Percentiles rank a stretch among this genome's conserved stretches.
Evolutionary conservation across 306 rosid genomes (phyloP).

Genomic region (Abrus precatorius): DNA sequence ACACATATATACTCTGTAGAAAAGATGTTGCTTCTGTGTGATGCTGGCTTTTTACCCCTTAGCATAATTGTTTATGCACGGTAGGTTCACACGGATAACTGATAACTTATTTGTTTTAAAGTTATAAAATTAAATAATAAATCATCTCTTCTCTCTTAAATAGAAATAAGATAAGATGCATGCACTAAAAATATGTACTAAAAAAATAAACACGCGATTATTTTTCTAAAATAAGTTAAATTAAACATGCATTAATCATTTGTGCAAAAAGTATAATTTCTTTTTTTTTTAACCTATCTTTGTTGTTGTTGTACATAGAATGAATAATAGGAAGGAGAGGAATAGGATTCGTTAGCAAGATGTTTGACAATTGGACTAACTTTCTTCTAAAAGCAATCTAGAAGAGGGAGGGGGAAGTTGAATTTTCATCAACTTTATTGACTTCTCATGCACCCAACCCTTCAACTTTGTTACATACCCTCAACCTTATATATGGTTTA

Average conservation of each 20-base stretch:
- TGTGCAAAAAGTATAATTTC: slow-evolving; percentile 13
- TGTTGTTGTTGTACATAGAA: slow-evolving; percentile 18
- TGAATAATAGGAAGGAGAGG: slow-evolving; percentile 3
- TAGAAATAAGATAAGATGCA: no score
- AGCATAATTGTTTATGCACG: no score
- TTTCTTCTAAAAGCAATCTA: slow-evolving; percentile 38
- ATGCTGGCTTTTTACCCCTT: no score
- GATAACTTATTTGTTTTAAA: no score
- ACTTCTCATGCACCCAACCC: slow-evolving; percentile 41
- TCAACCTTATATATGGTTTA: slow-evolving; percentile 35
- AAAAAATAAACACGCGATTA: no score
- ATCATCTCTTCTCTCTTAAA: no score
- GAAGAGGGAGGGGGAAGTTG: slow-evolving; percentile 37
- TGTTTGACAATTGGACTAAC: slow-evolving; percentile 49
- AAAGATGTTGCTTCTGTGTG: no score
- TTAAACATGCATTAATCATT: background rate
- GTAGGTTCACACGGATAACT: no score
- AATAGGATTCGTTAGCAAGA: slow-evolving; percentile 43
- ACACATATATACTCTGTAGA: no score
- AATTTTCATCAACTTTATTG: slow-evolving; percentile 54
- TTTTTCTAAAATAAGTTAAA: no score
- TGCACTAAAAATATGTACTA: no score
- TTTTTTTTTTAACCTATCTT: slow-evolving; percentile 30
- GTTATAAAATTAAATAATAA: no score
- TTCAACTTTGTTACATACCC: slow-evolving; percentile 21